Base-by-base conservation (phyloP, 306 rosid genomes). In the Rosa lucieae region DNA sequence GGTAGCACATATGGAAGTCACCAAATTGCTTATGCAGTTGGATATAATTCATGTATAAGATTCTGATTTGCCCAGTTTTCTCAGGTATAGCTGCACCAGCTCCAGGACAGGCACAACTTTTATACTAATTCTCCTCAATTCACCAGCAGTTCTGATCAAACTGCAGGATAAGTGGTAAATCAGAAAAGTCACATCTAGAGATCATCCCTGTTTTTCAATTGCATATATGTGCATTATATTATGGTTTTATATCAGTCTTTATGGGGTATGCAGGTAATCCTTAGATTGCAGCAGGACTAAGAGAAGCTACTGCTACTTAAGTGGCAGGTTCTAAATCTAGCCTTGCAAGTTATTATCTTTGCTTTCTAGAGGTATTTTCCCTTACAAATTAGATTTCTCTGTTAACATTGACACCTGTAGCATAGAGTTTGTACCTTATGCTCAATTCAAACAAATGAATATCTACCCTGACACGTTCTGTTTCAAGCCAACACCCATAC, bases 271-370 rank as follows among this genome's bases (percentile, higher is more conserved):
- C 80, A 77, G 80, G 74, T 77, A 67, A 77, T 77, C 80, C 80
- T 77, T 77, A 77, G 80, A 77, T 77, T 67, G 80, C 74, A 77
- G 80, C 80, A 77, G 81, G 81, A 78, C 81, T 78, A 78, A 67
- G 81, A 69, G 75, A 70, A 69, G 81, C 70, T 55, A 78, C 76
- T 69, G 81, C 76, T 58, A 78, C 81, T 47, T 55, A 78, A 69
- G 81, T 69, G 75, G 81, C 81, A 70, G 81, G 75, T 73, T 69
- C 68, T 70, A 69, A 78, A 21, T 78, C 81, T 78, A 78, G 81
- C 81, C 81, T 78, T 78, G 81, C 81, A 78, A 78, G 56, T 69
- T 78, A 78, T 69, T 29, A 43, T 68, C 81, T 78, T 78, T 78
- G 74, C 81, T 52, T 78, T 78, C 81, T 78, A 78, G 76, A 78